Conservation (phyloP, 1,284 basidiomycete species). For the Rhodotorula sp. region DNA sequence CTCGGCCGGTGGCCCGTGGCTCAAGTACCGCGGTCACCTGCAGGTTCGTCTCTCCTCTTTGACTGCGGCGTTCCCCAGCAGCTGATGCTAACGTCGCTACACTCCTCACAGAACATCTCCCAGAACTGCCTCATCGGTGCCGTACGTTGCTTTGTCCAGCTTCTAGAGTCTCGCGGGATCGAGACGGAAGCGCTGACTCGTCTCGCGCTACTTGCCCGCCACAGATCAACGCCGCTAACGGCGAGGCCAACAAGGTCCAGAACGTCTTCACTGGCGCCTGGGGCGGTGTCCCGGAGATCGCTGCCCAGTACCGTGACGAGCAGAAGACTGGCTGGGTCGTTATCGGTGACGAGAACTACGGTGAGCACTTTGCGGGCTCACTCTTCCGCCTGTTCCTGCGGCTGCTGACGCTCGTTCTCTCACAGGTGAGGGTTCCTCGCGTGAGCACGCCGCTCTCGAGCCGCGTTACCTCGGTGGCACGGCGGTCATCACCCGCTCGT, state of each 20-base stretch:
- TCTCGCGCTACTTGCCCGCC: conserved; percentile 60
- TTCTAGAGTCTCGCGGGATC: no score
- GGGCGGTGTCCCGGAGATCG: conserved; percentile 79
- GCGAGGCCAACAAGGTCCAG: conserved; percentile 85
- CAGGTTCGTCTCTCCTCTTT: not conserved
- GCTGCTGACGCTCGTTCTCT: conserved; percentile 50
- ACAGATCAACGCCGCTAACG: conserved; percentile 84
- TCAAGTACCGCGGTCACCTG: conserved; percentile 89
- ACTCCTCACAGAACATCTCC: not conserved
- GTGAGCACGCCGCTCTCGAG: conserved; percentile 94
- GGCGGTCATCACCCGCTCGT: conserved; percentile 91
- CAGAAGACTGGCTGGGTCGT: conserved; percentile 90
- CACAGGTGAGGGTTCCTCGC: conserved; percentile 60
- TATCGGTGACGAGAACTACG: conserved; percentile 78
- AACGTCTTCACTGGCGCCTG: conserved; percentile 62
- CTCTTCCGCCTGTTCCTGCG: conserved; percentile 42
- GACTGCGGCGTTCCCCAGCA: no score
- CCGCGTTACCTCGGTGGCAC: conserved; percentile 93
- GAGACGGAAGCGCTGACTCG: not conserved
- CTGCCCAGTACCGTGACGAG: conserved; percentile 76
- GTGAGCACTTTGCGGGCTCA: conserved; percentile 50
- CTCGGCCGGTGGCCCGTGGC: conserved; percentile 95
- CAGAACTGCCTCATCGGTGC: conserved; percentile 88
- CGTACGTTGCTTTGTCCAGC: no score
- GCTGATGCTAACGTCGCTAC: no score